Conservation (phyloP, 2,329 filamentous ascomycete genomes). For the Bipolaris victoriae region DNA sequence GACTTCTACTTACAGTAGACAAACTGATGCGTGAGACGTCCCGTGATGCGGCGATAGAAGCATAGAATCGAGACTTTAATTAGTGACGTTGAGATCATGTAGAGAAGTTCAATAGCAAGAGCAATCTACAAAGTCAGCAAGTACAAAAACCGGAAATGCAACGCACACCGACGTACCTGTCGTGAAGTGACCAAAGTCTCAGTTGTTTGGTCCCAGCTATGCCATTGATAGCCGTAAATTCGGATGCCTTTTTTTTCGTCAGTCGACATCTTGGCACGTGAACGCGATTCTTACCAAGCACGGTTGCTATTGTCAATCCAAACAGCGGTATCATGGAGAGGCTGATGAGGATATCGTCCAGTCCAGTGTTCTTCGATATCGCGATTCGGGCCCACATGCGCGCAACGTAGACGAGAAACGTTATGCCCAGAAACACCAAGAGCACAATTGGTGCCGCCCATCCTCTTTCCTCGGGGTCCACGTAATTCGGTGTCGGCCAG, state of each 20-base stretch:
- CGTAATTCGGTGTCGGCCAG: slow-evolving; percentile 58
- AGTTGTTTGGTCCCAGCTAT: slow-evolving; percentile 43
- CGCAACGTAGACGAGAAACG: slow-evolving; percentile 50
- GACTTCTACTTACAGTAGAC: slow-evolving; percentile 33
- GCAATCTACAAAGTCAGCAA: slow-evolving; percentile 31
- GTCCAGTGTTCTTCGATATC: slow-evolving; percentile 54
- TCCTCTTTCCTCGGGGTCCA: slow-evolving; percentile 54
- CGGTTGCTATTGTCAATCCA: slow-evolving; percentile 38
- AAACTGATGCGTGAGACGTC: slow-evolving; percentile 45
- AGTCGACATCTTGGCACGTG: slow-evolving; percentile 3
- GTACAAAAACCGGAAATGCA: background rate
- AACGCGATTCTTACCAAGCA: slow-evolving; percentile 31
- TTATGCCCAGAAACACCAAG: slow-evolving; percentile 49
- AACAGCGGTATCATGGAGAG: slow-evolving; percentile 50
- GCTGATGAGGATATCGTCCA: slow-evolving; percentile 57
- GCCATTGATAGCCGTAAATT: slow-evolving; percentile 43
- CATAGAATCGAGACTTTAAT: slow-evolving; percentile 45
- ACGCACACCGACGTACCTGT: slow-evolving; percentile 23
- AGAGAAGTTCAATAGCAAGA: slow-evolving; percentile 42
- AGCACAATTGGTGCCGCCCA: slow-evolving; percentile 53
- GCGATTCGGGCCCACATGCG: slow-evolving; percentile 56
- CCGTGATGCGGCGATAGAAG: slow-evolving; percentile 54
- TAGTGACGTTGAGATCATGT: slow-evolving; percentile 35
- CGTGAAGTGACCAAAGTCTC: slow-evolving; percentile 27
- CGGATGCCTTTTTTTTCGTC: slow-evolving; percentile 27